These are phyloP conservation scores for Sphagnum tenellum DNA, from an alignment of 225 moss, liverwort and hornwort species.

Conservation along the genomic window DNA sequence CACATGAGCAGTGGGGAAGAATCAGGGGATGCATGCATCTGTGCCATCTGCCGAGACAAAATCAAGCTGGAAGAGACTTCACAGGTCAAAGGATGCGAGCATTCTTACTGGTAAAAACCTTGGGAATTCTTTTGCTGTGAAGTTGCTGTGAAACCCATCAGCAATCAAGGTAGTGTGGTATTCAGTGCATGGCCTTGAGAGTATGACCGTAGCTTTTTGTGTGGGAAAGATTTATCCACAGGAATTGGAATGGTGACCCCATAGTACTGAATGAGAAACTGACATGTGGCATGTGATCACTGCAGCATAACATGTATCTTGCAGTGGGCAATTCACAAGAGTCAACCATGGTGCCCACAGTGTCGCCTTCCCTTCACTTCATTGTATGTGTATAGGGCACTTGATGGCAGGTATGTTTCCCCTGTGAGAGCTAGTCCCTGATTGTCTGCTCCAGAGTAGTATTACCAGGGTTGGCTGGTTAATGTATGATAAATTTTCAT, in stretches of 20 bases:
- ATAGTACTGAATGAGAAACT: too few species aligned
- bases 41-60: constrained; percentile 54
- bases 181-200: too few species aligned
- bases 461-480: too few species aligned
- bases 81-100: constrained; percentile 65
- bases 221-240: too few species aligned
- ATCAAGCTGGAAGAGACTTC: constrained; percentile 49
- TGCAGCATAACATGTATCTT: constrained; percentile 61
- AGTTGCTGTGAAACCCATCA: background rate
- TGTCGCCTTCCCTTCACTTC: constrained; percentile 55
- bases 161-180: background rate
- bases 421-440: too few species aligned
- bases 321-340: constrained; percentile 58
- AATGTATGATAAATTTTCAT: too few species aligned
- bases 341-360: constrained; percentile 61
- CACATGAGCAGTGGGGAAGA: constrained; percentile 32
- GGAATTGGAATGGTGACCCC: too few species aligned
- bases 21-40: constrained; percentile 35
- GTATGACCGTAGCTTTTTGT: too few species aligned
- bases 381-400: constrained; percentile 47
- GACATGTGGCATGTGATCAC: background rate
- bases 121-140: background rate
- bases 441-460: too few species aligned
- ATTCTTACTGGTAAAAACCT: constrained; percentile 39
- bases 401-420: constrained; percentile 43